Conservation (phyloP, 1,139 yeast genomes). For the Magnusiomyces fungicola region DNA sequence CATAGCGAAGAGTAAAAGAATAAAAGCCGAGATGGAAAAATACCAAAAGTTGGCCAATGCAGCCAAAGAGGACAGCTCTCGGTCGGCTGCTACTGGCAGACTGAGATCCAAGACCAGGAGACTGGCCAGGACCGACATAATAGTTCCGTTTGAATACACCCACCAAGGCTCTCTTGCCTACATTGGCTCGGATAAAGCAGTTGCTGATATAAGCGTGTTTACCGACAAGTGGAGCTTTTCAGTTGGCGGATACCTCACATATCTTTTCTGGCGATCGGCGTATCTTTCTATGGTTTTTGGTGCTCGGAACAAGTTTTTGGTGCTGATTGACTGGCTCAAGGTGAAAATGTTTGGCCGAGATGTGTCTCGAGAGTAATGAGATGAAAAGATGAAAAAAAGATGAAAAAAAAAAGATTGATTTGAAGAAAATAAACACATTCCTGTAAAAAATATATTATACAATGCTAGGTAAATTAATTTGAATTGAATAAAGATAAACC, state of each 20-base stretch:
- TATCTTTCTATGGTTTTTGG: conserved; percentile 89
- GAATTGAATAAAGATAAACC: no score
- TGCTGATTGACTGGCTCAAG: conserved; percentile 81
- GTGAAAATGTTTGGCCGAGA: conserved; percentile 87
- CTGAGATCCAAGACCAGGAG: no score
- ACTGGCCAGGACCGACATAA: no score
- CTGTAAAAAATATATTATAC: no score
- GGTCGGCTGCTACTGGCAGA: no score
- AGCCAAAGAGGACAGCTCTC: no score
- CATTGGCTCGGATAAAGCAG: conserved; percentile 84
- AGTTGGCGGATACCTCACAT: conserved; percentile 79
- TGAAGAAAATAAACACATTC: no score
- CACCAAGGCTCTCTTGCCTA: conserved; percentile 62
- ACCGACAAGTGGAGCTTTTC: conserved; percentile 73
- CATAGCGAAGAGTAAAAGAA: no score
- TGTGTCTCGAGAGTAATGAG: conserved; percentile 36
- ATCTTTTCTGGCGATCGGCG: conserved; percentile 90
- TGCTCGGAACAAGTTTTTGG: conserved; percentile 77
- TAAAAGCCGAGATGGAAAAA: no score
- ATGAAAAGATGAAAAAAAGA: neutral
- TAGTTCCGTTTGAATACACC: conserved; percentile 57
- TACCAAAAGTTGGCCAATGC: no score
- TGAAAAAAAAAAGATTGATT: neutral
- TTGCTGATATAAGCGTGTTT: conserved; percentile 77
- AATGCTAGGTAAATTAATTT: no score